Conservation (phyloP, 345 rosid genomes). For the Aquilaria sinensis region DNA sequence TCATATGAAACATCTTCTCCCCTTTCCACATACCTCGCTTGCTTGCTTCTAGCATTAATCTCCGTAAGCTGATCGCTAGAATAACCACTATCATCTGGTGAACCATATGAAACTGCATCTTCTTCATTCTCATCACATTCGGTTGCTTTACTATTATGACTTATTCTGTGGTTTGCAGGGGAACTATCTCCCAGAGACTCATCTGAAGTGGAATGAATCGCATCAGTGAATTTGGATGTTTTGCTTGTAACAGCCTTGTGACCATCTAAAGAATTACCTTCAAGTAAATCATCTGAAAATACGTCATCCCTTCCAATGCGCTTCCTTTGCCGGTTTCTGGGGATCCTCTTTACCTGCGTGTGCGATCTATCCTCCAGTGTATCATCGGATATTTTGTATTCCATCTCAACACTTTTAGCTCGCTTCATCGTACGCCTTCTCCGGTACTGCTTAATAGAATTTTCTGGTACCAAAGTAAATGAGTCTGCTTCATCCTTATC, state of each 20-base stretch:
- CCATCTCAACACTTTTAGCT: slow-evolving; percentile 24
- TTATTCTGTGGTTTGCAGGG: slow-evolving; percentile 16
- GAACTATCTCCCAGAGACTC: slow-evolving; percentile 21
- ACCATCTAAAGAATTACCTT: slow-evolving; percentile 15
- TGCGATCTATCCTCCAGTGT: slow-evolving; percentile 23
- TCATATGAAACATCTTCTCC: slow-evolving; percentile 26
- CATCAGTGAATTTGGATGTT: slow-evolving; percentile 18
- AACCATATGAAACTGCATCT: slow-evolving; percentile 26
- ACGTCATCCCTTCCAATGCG: slow-evolving; percentile 24
- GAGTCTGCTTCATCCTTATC: slow-evolving; percentile 26
- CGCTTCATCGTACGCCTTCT: slow-evolving; percentile 43
- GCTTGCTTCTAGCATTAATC: slow-evolving; percentile 16
- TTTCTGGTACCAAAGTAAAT: slow-evolving; percentile 23
- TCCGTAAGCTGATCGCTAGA: slow-evolving; percentile 11
- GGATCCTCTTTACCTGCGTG: slow-evolving; percentile 22
- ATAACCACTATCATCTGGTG: slow-evolving; percentile 12
- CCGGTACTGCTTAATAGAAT: slow-evolving; percentile 26
- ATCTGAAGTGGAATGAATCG: slow-evolving; percentile 18
- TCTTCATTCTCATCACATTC: slow-evolving; percentile 16
- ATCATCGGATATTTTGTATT: slow-evolving; percentile 34
- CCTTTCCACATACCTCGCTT: slow-evolving; percentile 15
- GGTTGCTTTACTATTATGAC: slow-evolving; percentile 4
- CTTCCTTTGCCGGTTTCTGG: slow-evolving; percentile 22
- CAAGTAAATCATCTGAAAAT: slow-evolving; percentile 38
- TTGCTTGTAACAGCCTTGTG: slow-evolving; percentile 20